Conservation (phyloP, 495 filamentous ascomycete genomes). For the Coniosporium apollinis region DNA sequence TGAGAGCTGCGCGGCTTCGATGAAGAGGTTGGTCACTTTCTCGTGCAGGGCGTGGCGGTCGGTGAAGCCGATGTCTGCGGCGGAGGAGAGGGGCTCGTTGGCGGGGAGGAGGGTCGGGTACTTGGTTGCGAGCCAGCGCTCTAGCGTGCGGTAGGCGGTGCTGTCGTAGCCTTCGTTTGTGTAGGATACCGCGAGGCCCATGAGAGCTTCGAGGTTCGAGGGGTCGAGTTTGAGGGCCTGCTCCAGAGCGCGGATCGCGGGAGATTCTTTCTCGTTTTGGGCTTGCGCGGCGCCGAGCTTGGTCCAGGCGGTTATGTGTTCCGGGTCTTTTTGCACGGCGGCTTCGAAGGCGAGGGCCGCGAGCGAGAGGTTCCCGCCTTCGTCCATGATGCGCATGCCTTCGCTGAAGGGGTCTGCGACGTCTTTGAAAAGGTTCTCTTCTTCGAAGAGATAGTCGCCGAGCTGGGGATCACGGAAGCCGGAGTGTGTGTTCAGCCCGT, state of each 20-base stretch:
- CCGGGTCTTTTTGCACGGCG: conserved; percentile 73
- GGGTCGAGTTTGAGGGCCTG: conserved; percentile 78
- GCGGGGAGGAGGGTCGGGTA: conserved; percentile 67
- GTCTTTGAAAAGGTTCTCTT: conserved; percentile 71
- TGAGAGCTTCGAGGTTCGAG: conserved; percentile 71
- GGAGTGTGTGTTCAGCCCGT: conserved; percentile 36
- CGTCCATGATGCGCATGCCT: conserved; percentile 75
- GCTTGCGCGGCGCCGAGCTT: conserved; percentile 82
- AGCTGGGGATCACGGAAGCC: conserved; percentile 49
- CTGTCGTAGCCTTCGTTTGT: conserved; percentile 98
- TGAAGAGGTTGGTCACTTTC: conserved; percentile 76
- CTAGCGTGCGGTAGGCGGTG: conserved; percentile 88
- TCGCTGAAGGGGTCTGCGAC: conserved; percentile 72
- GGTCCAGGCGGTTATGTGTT: conserved; percentile 84
- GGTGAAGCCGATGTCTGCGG: conserved; percentile 72
- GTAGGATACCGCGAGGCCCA: conserved; percentile 94
- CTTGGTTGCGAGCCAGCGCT: conserved; percentile 87
- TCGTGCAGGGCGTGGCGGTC: conserved; percentile 83
- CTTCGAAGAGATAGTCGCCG: conserved; percentile 87
- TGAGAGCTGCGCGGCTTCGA: conserved; percentile 77
- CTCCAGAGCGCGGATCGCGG: conserved; percentile 94
- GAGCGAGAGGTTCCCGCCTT: conserved; percentile 83
- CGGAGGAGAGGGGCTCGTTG: conserved; percentile 42
- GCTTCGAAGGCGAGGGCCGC: conserved; percentile 96
- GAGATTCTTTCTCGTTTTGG: conserved; percentile 95